Conservation (phyloP, 352 stramenopile species). For the Globisporangium viniferum region DNA sequence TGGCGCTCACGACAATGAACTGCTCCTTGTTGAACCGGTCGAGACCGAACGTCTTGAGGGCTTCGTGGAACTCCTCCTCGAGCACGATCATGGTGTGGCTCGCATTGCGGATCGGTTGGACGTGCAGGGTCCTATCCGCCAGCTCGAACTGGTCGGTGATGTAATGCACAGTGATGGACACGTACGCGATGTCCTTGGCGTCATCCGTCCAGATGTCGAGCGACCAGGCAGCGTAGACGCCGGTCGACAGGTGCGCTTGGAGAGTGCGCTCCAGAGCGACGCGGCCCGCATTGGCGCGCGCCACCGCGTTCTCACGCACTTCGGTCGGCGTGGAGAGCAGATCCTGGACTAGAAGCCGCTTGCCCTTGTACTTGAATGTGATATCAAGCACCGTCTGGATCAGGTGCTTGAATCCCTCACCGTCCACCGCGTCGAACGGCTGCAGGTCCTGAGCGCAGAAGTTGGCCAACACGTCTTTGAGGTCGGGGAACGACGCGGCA, state of each 20-base stretch:
- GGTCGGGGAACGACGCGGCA: background rate
- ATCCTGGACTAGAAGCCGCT: background rate
- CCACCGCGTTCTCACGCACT: background rate
- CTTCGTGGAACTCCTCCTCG: background rate
- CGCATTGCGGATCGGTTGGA: background rate
- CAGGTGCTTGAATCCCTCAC: background rate
- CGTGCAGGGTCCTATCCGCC: background rate
- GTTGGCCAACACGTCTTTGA: background rate
- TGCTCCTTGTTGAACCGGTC: constrained; percentile 2
- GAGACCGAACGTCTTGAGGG: background rate
- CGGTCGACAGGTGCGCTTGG: background rate
- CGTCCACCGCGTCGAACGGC: background rate
- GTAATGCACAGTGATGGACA: background rate
- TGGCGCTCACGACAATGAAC: background rate
- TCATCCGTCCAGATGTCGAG: background rate
- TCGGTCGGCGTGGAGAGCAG: background rate
- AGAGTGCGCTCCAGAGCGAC: background rate
- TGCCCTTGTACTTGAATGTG: background rate
- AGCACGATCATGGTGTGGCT: background rate
- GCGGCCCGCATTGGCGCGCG: background rate
- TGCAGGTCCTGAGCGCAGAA: background rate
- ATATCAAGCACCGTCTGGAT: constrained; percentile 3
- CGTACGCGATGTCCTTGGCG: background rate
- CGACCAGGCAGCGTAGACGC: background rate
- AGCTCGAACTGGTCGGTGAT: background rate